Conservation (phyloP, 495 filamentous ascomycete species). For the Mytilinidion resinicola region DNA sequence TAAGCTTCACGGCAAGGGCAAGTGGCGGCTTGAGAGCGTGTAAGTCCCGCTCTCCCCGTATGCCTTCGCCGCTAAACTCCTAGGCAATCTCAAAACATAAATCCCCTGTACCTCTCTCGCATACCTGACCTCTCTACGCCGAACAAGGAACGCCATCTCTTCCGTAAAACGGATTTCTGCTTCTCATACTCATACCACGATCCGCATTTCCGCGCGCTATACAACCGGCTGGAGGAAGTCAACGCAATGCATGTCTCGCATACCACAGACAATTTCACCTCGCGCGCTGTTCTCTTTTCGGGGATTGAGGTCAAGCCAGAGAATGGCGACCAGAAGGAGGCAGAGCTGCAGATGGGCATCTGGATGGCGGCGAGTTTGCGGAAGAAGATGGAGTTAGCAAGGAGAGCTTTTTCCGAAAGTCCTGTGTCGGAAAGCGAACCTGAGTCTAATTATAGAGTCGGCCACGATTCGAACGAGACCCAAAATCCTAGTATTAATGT, state of each 20-base stretch:
- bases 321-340: conserved; percentile 10
- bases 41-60: conserved; percentile 4
- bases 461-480: conserved; percentile 4
- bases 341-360: conserved; percentile 18
- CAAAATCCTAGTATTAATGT: conserved; percentile 5
- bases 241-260: too few species aligned
- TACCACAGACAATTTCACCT: conserved; percentile 15
- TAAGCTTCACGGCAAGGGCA: conserved; percentile 4
- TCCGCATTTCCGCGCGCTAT: background rate
- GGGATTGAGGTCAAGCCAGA: conserved; percentile 19
- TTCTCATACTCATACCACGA: conserved; percentile 13
- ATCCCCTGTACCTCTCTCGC: conserved; percentile 7
- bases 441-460: conserved; percentile 1
- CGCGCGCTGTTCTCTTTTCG: conserved; percentile 8
- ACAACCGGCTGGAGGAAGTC: background rate
- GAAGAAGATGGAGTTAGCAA: conserved; percentile 16
- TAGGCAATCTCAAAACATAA: conserved; percentile 16
- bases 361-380: conserved; percentile 20
- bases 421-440: conserved; percentile 3
- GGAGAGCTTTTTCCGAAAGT: conserved; percentile 1
- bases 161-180: conserved; percentile 18
- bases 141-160: conserved; percentile 1
- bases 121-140: conserved; percentile 1
- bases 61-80: conserved; percentile 4
- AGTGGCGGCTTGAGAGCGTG: conserved; percentile 13